Conservation (phyloP, 352 stramenopile species). For the Phytophthora melonis region DNA sequence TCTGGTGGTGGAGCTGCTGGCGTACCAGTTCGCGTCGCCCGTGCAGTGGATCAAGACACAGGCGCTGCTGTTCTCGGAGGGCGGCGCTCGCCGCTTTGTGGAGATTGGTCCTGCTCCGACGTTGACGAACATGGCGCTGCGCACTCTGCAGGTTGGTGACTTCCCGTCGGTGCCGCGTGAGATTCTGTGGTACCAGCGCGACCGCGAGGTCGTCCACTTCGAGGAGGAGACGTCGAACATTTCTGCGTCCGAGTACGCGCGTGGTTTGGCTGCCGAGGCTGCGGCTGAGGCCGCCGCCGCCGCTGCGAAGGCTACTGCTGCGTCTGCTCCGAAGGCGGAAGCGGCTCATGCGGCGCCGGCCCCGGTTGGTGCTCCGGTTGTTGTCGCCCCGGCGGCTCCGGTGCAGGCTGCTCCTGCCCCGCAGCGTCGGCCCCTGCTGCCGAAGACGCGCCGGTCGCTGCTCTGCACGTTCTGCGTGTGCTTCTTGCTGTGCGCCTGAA, state of each 20-base stretch:
- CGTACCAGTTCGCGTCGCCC: slow-evolving; percentile 90
- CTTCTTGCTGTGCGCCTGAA: slow-evolving; percentile 75
- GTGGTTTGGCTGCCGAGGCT: slow-evolving; percentile 31
- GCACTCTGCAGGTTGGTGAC: slow-evolving; percentile 76
- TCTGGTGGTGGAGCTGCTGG: slow-evolving; percentile 87
- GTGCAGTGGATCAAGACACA: slow-evolving; percentile 94
- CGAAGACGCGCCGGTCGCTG: slow-evolving; percentile 67
- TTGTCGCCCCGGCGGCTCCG: slow-evolving; percentile 30
- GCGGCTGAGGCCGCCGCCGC: slow-evolving; percentile 37
- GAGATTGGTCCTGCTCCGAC: slow-evolving; percentile 87
- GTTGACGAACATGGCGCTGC: slow-evolving; percentile 86
- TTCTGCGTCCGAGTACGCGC: slow-evolving; percentile 73
- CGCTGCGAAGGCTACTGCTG: slow-evolving; percentile 53
- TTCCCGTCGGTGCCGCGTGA: slow-evolving; percentile 64
- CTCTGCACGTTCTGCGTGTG: slow-evolving; percentile 78
- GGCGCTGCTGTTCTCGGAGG: slow-evolving; percentile 70
- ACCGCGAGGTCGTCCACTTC: slow-evolving; percentile 85
- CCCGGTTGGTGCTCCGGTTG: slow-evolving; percentile 38
- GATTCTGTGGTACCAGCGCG: slow-evolving; percentile 87
- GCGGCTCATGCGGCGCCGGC: slow-evolving; percentile 44
- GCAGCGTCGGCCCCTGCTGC: slow-evolving; percentile 35
- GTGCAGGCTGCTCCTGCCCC: slow-evolving; percentile 31
- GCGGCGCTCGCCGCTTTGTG: slow-evolving; percentile 76
- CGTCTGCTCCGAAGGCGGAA: slow-evolving; percentile 39
- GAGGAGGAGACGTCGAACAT: slow-evolving; percentile 69